Evolutionary conservation across 2,329 filamentous ascomycete genomes (phyloP), one percentile per base, ranked within the genome.

Genomic region (Penicillium sp.): DNA sequence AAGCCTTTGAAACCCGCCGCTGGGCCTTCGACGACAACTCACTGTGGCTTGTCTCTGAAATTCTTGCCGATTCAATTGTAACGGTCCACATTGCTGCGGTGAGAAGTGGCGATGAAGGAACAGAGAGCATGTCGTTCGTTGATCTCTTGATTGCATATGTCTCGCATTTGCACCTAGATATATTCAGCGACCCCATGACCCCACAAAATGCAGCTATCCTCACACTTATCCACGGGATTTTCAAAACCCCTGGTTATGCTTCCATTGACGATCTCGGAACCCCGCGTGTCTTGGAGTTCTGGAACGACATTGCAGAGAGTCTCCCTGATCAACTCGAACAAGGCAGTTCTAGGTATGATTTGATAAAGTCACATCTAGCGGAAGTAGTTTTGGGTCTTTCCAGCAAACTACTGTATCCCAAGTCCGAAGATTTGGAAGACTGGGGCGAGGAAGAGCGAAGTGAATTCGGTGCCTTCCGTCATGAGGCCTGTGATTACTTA

Each of bases 401-500:
- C 58, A 71, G 72, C 35, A 78, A 79, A 57, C 69, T 79, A 23
- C 67, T 73, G n/a, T 77, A 75, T 53, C 75, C 77, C 0, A 64
- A 57, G 10, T 57, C 70, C 2, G 67, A 67, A 41, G 70, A 75
- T 21, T 41, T 74, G 17, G 66, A 68, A 33, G 70, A 72, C 10
- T 80, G 77, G 77, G 70, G 71, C 45, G 72, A 75, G 33, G 77
- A 79, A 49, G 77, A 80, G 29, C 66, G 75, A 31, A 70, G 68
- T 53, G 73, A 77, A 54, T 80, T 79, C 55, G 70, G 70, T 47
- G 68, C 72, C 19, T 79, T 79, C 56, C 76, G 78, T 19, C 73
- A 75, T 29, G 77, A 79, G 44, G 77, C 74, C n/a, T 74, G 74
- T 49, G 78, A 80, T 59, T 79, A 78, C 51, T 67, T 79, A 12